A percentile compares a stretch with the other conserved stretches of the same genome.
Conservation (phyloP, 192 early-diverging fungal species). For the Coemansia sp. region DNA sequence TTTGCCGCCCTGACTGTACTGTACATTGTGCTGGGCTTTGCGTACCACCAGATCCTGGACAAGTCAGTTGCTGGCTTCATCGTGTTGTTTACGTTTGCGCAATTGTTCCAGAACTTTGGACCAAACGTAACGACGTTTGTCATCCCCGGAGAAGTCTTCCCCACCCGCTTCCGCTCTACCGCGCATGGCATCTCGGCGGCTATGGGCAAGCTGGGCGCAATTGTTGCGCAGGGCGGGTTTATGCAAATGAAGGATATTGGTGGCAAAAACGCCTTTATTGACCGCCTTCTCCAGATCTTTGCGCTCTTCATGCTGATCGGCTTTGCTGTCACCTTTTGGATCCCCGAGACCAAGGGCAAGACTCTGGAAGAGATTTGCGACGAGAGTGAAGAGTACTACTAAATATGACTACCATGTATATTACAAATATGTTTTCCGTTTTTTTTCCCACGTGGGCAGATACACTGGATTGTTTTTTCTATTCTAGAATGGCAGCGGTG, state of each 20-base stretch:
- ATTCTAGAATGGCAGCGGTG: no score
- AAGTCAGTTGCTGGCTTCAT: slow-evolving; percentile 59
- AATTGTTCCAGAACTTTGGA: slow-evolving; percentile 93
- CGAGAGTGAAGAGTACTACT: slow-evolving; percentile 47
- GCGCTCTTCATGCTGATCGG: slow-evolving; percentile 76
- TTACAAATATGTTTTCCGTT: not conserved
- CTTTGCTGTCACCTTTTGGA: slow-evolving; percentile 46
- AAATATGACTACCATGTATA: not conserved
- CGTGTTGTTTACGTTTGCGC: slow-evolving; percentile 62
- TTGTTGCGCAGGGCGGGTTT: slow-evolving; percentile 72
- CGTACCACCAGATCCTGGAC: slow-evolving; percentile 62
- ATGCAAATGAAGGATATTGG: slow-evolving; percentile 67
- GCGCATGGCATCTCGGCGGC: slow-evolving; percentile 80
- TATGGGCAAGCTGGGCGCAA: slow-evolving; percentile 73
- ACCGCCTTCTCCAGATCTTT: slow-evolving; percentile 68
- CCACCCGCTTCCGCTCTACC: slow-evolving; percentile 77
- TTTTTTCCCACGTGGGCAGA: no score
- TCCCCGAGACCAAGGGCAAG: slow-evolving; percentile 54
- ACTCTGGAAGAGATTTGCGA: slow-evolving; percentile 51
- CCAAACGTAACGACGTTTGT: slow-evolving; percentile 91
- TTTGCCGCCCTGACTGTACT: slow-evolving; percentile 75
- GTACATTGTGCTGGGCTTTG: slow-evolving; percentile 72
- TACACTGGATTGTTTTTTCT: no score
- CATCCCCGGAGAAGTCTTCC: slow-evolving; percentile 79
- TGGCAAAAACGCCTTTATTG: slow-evolving; percentile 60